A percentile compares a stretch with the other conserved stretches of the same genome.
These are phyloP conservation scores for Ophiostoma novo-ulmi DNA, from an alignment of 2,329 filamentous ascomycete species.

Conservation along the genomic window DNA sequence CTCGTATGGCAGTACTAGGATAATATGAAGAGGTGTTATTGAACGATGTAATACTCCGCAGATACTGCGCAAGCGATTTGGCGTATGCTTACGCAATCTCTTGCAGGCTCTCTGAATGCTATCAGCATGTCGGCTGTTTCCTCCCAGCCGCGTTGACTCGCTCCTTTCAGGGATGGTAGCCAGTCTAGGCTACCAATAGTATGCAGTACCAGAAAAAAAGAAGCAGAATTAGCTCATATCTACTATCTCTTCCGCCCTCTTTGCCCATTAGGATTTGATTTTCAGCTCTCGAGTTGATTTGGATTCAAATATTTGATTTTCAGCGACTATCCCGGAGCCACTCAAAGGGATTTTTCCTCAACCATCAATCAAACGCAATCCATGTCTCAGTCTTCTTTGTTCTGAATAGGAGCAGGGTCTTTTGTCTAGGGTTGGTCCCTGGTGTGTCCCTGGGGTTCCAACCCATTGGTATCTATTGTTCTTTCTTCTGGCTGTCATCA, in stretches of 20 bases:
- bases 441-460: not conserved
- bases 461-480: not conserved
- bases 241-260: not conserved
- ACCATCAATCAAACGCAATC: not conserved
- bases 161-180: not conserved
- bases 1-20: not conserved
- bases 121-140: not conserved
- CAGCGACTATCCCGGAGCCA: not conserved
- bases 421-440: not conserved
- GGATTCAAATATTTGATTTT: not conserved
- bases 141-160: not conserved
- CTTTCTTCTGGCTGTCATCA: not conserved
- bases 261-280: not conserved
- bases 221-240: not conserved
- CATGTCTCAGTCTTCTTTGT: slow-evolving; percentile 4
- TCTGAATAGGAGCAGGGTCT: not conserved
- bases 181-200: not conserved
- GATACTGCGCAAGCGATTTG: not conserved
- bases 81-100: not conserved
- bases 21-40: not conserved
- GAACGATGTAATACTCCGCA: not conserved
- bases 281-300: not conserved
- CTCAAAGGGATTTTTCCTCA: not conserved
- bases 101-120: not conserved
- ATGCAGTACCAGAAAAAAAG: not conserved